Percentiles rank a stretch among this genome's conserved stretches.
These are phyloP conservation scores for Dryas drummondii DNA, from an alignment of 306 rosid genomes.

Conservation along the genomic window DNA sequence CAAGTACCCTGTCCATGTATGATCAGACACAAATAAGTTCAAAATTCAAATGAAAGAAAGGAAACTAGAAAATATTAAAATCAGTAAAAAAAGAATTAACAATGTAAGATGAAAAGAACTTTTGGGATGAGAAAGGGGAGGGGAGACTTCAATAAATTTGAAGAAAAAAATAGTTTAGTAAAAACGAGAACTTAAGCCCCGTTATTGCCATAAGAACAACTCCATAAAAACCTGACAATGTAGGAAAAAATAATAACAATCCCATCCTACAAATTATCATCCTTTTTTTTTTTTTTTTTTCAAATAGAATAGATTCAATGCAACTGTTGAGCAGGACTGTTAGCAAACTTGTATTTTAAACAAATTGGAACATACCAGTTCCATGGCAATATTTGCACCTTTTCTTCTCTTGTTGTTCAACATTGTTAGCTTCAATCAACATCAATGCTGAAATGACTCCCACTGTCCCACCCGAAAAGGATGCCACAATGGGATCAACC, in stretches of 20 bases:
- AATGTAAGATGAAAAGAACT: neutral
- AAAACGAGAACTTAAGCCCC: neutral
- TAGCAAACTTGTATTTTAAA: neutral
- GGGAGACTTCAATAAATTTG: neutral
- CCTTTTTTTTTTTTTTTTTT: neutral
- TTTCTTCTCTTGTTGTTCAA: conserved; percentile 90
- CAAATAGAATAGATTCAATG: neutral
- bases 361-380: conserved; percentile 52
- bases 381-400: conserved; percentile 92
- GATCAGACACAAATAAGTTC: neutral
- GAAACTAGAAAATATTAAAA: neutral
- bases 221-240: neutral
- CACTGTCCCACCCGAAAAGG: conserved; percentile 96
- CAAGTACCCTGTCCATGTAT: conserved; percentile 67
- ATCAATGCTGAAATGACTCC: conserved; percentile 94
- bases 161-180: neutral
- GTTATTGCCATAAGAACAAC: neutral
- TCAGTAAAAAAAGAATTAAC: neutral
- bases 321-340: neutral
- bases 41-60: neutral
- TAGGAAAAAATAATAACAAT: neutral
- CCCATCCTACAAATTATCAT: neutral
- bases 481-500: conserved; percentile 96
- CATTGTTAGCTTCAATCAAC: conserved; percentile 90
- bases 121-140: neutral